Conservation (phyloP, 371 early-diverging fungal genomes). For the Cokeromyces recurvatus region DNA sequence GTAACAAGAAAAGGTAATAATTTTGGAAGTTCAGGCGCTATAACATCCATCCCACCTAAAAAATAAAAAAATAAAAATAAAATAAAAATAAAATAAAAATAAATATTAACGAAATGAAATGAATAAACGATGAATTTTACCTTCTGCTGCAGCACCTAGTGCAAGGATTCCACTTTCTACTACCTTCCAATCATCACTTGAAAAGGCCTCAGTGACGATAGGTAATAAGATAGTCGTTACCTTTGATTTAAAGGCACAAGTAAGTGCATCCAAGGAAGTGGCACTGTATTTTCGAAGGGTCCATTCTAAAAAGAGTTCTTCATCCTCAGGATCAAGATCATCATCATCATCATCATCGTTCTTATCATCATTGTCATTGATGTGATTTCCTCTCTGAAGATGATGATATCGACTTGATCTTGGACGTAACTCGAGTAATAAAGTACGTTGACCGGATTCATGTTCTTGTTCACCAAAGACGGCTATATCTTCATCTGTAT, state of each 20-base stretch:
- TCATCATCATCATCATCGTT: slow-evolving; percentile 82
- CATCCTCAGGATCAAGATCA: slow-evolving; percentile 85
- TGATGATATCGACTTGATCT: slow-evolving; percentile 52
- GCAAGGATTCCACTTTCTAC: slow-evolving; percentile 93
- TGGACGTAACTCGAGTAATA: slow-evolving; percentile 74
- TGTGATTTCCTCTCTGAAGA: slow-evolving; percentile 25
- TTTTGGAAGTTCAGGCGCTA: slow-evolving; percentile 81
- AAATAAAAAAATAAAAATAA: slow-evolving; percentile 1
- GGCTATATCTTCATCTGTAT: slow-evolving; percentile 82
- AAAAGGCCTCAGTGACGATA: slow-evolving; percentile 70
- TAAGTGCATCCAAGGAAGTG: slow-evolving; percentile 85
- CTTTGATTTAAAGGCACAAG: slow-evolving; percentile 72
- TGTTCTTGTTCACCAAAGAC: slow-evolving; percentile 70
- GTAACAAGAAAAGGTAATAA: slow-evolving; percentile 78
- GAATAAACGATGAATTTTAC: too few relatives aligned
- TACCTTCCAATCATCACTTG: slow-evolving; percentile 78
- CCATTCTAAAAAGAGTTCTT: slow-evolving; percentile 89
- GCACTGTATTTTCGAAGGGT: slow-evolving; percentile 95
- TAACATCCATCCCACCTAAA: slow-evolving; percentile 66
- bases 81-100: neutral
- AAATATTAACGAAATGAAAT: neutral
- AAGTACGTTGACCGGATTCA: slow-evolving; percentile 31
- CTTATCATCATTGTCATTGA: slow-evolving; percentile 28
- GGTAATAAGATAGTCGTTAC: slow-evolving; percentile 78
- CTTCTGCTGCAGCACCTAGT: slow-evolving; percentile 94